Conservation (phyloP, 106 monocot genomes). For the Acanthochlamys bracteata region DNA sequence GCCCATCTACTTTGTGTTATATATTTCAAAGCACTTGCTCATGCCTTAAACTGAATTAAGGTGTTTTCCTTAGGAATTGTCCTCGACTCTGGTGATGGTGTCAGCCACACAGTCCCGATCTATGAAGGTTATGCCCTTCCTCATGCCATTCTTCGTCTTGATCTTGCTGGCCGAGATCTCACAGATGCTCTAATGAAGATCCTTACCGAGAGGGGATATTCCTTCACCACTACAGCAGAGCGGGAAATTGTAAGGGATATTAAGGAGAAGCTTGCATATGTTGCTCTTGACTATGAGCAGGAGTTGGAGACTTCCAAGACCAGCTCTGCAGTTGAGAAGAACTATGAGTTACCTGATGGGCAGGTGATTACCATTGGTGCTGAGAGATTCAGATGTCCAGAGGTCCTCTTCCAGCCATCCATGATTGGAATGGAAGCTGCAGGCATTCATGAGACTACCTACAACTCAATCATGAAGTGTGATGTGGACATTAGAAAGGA, state of each 20-base stretch:
- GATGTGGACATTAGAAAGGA: slow-evolving; percentile 31
- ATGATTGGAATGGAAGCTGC: slow-evolving; percentile 29
- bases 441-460: slow-evolving; percentile 25
- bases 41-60: neutral
- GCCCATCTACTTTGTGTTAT: neutral
- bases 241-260: slow-evolving; percentile 27
- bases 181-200: slow-evolving; percentile 23
- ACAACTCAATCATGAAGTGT: slow-evolving; percentile 35
- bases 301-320: slow-evolving; percentile 20
- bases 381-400: slow-evolving; percentile 27
- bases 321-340: slow-evolving; percentile 21
- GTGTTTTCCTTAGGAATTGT: slow-evolving; percentile 14
- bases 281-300: slow-evolving; percentile 26
- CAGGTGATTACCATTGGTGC: slow-evolving; percentile 23
- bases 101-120: slow-evolving; percentile 26
- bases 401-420: slow-evolving; percentile 32
- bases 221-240: slow-evolving; percentile 26
- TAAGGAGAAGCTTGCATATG: slow-evolving; percentile 27
- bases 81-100: slow-evolving; percentile 32
- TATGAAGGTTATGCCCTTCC: slow-evolving; percentile 25
- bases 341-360: slow-evolving; percentile 23
- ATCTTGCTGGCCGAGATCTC: slow-evolving; percentile 26
- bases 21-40: neutral
- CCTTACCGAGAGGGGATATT: slow-evolving; percentile 25
- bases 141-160: slow-evolving; percentile 22